These are phyloP conservation scores for Cercospora sojina DNA, from an alignment of 2,329 filamentous ascomycete genomes.

Conservation along the genomic window DNA sequence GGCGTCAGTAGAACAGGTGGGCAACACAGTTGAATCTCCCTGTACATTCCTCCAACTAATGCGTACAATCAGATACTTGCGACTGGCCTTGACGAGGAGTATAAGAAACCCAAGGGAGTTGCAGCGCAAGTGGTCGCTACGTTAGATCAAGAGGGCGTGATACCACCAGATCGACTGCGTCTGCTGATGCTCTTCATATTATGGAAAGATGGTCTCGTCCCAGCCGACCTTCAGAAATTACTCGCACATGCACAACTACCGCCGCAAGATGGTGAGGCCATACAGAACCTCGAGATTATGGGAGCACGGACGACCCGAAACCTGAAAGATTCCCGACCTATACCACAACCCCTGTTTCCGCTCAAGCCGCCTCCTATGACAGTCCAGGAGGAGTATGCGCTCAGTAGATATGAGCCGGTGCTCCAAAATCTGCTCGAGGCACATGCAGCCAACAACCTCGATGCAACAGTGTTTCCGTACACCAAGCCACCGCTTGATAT, in stretches of 20 bases:
- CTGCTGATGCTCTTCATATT: constrained; percentile 83
- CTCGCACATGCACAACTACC: constrained; percentile 79
- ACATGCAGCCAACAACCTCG: constrained; percentile 46
- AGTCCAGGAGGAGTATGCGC: constrained; percentile 70
- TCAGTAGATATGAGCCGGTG: constrained; percentile 83
- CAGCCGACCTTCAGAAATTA: constrained; percentile 79
- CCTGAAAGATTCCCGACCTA: constrained; percentile 73
- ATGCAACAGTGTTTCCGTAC: constrained; percentile 49
- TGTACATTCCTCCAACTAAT: background rate
- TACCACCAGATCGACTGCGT: constrained; percentile 72
- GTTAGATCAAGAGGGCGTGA: constrained; percentile 79
- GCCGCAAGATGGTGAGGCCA: constrained; percentile 67
- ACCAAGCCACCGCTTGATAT: constrained; percentile 59
- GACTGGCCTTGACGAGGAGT: constrained; percentile 90
- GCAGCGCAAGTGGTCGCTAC: constrained; percentile 81
- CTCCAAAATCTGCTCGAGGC: constrained; percentile 82
- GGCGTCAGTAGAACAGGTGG: constrained; percentile 77
- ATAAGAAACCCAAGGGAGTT: constrained; percentile 84
- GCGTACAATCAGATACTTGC: constrained; percentile 62
- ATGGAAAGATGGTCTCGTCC: constrained; percentile 80
- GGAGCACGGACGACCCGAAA: constrained; percentile 70
- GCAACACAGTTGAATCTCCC: background rate
- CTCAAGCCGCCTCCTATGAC: constrained; percentile 58
- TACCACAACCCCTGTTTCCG: constrained; percentile 68
- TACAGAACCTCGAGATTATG: constrained; percentile 77